A percentile compares a stretch with the other conserved stretches of the same genome.
Evolutionary conservation across 2,329 filamentous ascomycete species (phyloP).

Genomic region (Berkeleyomyces basicola): DNA sequence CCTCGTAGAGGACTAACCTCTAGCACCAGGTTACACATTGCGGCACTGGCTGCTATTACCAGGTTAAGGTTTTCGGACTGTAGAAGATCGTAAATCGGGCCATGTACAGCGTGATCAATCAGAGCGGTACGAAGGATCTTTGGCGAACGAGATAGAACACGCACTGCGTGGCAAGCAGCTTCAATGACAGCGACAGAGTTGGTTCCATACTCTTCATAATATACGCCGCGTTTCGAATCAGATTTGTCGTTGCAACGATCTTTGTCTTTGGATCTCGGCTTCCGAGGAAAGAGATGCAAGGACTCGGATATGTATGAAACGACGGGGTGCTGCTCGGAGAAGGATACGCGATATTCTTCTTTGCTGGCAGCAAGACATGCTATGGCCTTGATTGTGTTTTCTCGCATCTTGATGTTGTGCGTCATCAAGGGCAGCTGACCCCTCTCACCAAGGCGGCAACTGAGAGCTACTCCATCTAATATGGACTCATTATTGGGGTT

Average conservation of each 20-base stretch:
- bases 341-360: conserved; percentile 65
- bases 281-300: conserved; percentile 39
- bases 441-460: conserved; percentile 38
- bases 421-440: conserved; percentile 42
- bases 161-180: conserved; percentile 67
- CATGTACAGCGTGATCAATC: conserved; percentile 68
- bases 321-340: conserved; percentile 61
- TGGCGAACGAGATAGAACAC: conserved; percentile 71
- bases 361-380: conserved; percentile 68
- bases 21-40: conserved; percentile 69
- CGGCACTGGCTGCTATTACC: conserved; percentile 69
- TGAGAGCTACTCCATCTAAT: conserved; percentile 20
- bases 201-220: conserved; percentile 38
- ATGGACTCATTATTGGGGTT: conserved; percentile 22
- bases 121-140: conserved; percentile 70
- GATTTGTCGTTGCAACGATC: conserved; percentile 23
- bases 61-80: conserved; percentile 61
- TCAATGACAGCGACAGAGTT: conserved; percentile 68
- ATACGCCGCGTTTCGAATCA: not conserved
- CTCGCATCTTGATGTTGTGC: conserved; percentile 61
- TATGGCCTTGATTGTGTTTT: conserved; percentile 60
- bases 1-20: conserved; percentile 86
- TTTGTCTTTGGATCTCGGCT: conserved; percentile 31
- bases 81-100: conserved; percentile 61
- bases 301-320: conserved; percentile 73